Evolutionary conservation across 352 stramenopile species (phyloP).

Genomic region (Poterioochromonas sp.): DNA sequence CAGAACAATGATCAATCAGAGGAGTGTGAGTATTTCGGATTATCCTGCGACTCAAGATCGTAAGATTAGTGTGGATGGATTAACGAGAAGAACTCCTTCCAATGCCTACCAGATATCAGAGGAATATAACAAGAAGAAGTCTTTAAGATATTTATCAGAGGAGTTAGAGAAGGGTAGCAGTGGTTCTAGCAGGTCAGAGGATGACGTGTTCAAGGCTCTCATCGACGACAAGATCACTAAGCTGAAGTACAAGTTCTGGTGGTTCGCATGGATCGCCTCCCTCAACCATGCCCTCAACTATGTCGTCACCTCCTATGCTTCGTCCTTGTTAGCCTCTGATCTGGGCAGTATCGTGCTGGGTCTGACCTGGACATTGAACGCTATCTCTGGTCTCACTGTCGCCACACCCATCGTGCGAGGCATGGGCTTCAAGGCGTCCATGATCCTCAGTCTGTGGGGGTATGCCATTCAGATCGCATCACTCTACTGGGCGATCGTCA

Average conservation of each 20-base stretch:
- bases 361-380: slow-evolving; percentile 3
- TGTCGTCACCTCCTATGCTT: slow-evolving; percentile 12
- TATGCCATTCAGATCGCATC: slow-evolving; percentile 5
- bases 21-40: no score
- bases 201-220: no score
- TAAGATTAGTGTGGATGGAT: no score
- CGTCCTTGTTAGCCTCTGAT: neutral
- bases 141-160: no score
- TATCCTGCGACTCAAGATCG: no score
- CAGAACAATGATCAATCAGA: no score
- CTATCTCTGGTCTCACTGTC: neutral
- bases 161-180: no score
- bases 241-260: slow-evolving; percentile 19
- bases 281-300: slow-evolving; percentile 25
- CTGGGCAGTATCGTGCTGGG: neutral
- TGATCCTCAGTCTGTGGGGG: slow-evolving; percentile 7
- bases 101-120: no score
- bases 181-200: no score
- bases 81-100: no score
- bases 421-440: neutral
- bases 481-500: neutral
- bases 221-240: neutral
- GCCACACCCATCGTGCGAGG: neutral
- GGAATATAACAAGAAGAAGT: no score
- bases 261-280: slow-evolving; percentile 3